Evolutionary conservation across 371 early-diverging fungal species (phyloP).

Genomic region (Chytridium lagenaria): DNA sequence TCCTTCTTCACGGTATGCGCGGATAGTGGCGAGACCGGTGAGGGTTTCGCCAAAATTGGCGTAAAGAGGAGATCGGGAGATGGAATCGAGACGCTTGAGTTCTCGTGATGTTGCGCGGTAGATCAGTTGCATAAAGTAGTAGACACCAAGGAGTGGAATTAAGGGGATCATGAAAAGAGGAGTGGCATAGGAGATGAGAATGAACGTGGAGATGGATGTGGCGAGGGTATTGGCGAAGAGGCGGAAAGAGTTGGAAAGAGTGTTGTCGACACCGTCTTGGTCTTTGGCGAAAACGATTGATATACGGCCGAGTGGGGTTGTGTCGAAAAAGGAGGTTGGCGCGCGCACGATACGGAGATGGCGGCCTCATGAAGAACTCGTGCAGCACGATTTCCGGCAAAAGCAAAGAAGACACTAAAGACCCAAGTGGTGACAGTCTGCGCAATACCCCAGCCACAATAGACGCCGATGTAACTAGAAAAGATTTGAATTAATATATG

Average conservation of each 20-base stretch:
- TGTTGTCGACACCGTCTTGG: conserved; percentile 57
- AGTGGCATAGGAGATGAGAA: conserved; percentile 57
- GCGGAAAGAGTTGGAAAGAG: conserved; percentile 71
- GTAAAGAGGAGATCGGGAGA: conserved; percentile 55
- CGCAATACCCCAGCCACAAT: conserved; percentile 38
- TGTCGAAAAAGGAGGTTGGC: conserved; percentile 81
- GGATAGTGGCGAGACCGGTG: conserved; percentile 51
- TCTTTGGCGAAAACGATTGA: conserved; percentile 75
- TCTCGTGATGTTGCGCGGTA: conserved; percentile 56
- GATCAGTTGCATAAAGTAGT: conserved; percentile 51
- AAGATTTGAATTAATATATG: conserved; percentile 25
- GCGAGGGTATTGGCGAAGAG: conserved; percentile 67
- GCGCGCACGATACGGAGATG: conserved; percentile 45
- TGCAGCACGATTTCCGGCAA: conserved; percentile 48
- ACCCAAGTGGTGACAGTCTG: conserved; percentile 42
- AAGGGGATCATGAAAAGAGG: conserved; percentile 47
- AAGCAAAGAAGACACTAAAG: conserved; percentile 51
- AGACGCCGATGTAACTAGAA: conserved; percentile 47
- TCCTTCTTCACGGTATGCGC: conserved; percentile 41
- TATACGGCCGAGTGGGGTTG: conserved; percentile 85
- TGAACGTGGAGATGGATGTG: conserved; percentile 69
- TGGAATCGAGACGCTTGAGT: conserved; percentile 60
- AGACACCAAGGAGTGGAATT: conserved; percentile 45
- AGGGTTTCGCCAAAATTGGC: conserved; percentile 57
- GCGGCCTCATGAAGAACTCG: conserved; percentile 47